A percentile compares a stretch with the other conserved stretches of the same genome.
Evolutionary conservation across 371 early-diverging fungal genomes (phyloP).

Genomic region (Mucor saturninus): DNA sequence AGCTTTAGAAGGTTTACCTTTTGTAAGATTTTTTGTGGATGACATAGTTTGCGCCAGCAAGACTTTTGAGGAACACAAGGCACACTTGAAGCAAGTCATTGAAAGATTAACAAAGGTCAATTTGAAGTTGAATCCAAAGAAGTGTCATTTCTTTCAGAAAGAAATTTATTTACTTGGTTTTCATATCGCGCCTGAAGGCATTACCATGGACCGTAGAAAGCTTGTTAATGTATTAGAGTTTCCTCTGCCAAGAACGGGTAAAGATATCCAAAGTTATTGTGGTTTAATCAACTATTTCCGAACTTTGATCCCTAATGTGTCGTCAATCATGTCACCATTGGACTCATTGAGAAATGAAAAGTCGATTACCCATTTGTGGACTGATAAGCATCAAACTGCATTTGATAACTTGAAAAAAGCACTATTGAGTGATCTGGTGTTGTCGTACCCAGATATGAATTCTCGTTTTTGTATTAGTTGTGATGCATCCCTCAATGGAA

Average conservation of each 20-base stretch:
- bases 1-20: constrained; percentile 10
- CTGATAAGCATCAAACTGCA: neutral
- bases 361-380: constrained; percentile 2
- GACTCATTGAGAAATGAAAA: constrained; percentile 10
- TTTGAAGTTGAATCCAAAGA: constrained; percentile 6
- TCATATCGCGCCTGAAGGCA: constrained; percentile 13
- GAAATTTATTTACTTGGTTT: constrained; percentile 24
- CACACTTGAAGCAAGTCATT: constrained; percentile 15
- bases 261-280: constrained; percentile 23
- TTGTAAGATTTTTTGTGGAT: neutral
- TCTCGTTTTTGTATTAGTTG: constrained; percentile 33
- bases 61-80: constrained; percentile 7
- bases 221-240: constrained; percentile 19
- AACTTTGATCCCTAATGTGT: neutral
- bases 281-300: constrained; percentile 34
- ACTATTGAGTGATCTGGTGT: neutral
- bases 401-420: neutral
- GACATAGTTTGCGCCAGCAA: neutral
- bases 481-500: constrained; percentile 25
- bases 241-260: constrained; percentile 14
- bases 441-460: constrained; percentile 25
- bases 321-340: neutral
- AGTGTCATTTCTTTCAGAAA: constrained; percentile 5
- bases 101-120: constrained; percentile 17
- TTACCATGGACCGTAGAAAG: constrained; percentile 17